A percentile compares a stretch with the other conserved stretches of the same genome.
These are phyloP conservation scores for Nymphaea thermarum DNA, from an alignment of 164 flowering plant genomes.

Conservation along the genomic window DNA sequence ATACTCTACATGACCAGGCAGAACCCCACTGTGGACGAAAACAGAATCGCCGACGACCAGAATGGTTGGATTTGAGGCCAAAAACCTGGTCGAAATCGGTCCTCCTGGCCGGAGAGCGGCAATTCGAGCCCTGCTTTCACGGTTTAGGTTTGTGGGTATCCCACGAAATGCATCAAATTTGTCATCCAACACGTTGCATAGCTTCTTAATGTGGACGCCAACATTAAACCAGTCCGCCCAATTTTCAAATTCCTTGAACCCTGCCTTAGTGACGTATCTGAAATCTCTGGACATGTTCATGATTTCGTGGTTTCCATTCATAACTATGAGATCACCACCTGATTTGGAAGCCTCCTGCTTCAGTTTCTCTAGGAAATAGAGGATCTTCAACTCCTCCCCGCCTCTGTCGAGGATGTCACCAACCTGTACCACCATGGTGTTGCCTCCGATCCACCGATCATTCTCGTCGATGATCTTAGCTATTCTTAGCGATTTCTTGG, in stretches of 20 bases:
- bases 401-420: conserved; percentile 97
- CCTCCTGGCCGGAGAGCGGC: conserved; percentile 80
- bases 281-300: conserved; percentile 85
- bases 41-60: conserved; percentile 73
- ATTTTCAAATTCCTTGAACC: conserved; percentile 42
- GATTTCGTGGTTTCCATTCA: conserved; percentile 93
- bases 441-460: conserved; percentile 57
- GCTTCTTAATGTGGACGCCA: conserved; percentile 54
- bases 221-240: conserved; percentile 72
- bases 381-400: conserved; percentile 62
- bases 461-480: conserved; percentile 50
- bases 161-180: conserved; percentile 4
- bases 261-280: conserved; percentile 39
- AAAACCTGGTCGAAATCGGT: conserved; percentile 51
- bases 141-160: conserved; percentile 27
- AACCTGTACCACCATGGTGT: conserved; percentile 70
- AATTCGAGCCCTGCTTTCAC: conserved; percentile 47
- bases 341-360: conserved; percentile 45
- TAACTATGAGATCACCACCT: conserved; percentile 57
- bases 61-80: conserved; percentile 56
- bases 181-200: conserved; percentile 31
- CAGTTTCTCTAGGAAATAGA: conserved; percentile 70
- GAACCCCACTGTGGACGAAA: conserved; percentile 90
- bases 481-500: conserved; percentile 49
- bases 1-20: conserved; percentile 48